These are phyloP conservation scores for Cryptococcus hybrid DNA, from an alignment of 1,284 basidiomycete species.

Conservation along the genomic window DNA sequence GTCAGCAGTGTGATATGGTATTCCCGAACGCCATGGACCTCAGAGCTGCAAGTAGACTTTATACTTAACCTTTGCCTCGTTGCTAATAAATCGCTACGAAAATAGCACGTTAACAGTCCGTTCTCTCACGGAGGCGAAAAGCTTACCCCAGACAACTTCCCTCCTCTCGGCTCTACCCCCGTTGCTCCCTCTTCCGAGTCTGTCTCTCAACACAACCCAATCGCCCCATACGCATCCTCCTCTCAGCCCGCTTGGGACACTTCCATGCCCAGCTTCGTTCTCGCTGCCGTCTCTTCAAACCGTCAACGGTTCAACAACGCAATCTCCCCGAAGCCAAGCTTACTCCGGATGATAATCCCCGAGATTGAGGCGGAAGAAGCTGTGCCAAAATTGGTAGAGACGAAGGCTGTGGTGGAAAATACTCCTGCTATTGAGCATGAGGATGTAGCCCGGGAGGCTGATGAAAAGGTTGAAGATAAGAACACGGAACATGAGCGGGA, in stretches of 20 bases:
- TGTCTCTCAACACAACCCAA: not conserved
- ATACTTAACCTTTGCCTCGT: not conserved
- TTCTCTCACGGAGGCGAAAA: conserved; percentile 4
- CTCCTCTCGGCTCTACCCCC: conserved; percentile 2
- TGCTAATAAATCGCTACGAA: not conserved
- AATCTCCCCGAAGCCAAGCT: not conserved
- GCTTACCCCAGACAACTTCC: conserved; percentile 5
- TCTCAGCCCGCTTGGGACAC: conserved; percentile 3
- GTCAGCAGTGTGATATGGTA: conserved; percentile 8
- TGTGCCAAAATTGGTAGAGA: not conserved
- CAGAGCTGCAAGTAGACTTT: conserved; percentile 1
- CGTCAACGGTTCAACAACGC: not conserved
- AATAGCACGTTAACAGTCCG: conserved; percentile 3
- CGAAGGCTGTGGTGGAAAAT: not conserved
- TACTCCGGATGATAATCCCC: not conserved
- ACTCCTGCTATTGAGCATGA: not conserved
- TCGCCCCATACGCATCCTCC: not conserved
- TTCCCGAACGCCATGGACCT: conserved; percentile 3
- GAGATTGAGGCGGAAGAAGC: not conserved
- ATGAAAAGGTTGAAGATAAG: not conserved
- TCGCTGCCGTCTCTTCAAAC: not conserved
- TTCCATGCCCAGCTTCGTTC: not conserved
- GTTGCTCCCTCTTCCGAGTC: not conserved
- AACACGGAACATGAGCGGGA: not conserved
- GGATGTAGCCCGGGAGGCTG: not conserved